Evolutionary conservation across 2,329 filamentous ascomycete species (phyloP).

Genomic region (Aspergillus uvarum): DNA sequence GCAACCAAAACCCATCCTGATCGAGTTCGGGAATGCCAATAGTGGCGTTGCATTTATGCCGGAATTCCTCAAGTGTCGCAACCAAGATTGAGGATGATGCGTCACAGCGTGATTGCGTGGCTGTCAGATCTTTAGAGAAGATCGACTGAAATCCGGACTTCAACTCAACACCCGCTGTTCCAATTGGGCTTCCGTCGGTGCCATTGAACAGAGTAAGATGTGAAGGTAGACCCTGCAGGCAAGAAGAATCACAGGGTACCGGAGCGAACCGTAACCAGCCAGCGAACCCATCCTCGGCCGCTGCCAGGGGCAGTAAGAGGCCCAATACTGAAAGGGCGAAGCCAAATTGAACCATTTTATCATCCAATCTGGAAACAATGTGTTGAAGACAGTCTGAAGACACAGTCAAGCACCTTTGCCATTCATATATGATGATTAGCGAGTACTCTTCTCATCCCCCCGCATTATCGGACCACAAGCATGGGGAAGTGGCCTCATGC

Average conservation of each 20-base stretch:
- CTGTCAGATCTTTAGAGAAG: constrained; percentile 49
- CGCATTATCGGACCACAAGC: background rate
- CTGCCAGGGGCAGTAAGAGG: constrained; percentile 13
- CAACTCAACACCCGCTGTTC: constrained; percentile 60
- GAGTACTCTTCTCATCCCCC: background rate
- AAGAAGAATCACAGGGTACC: constrained; percentile 42
- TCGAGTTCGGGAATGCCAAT: constrained; percentile 28
- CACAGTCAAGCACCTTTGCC: background rate
- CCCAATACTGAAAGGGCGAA: background rate
- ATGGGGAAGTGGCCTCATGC: constrained; percentile 6
- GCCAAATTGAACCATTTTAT: background rate
- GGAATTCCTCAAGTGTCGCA: constrained; percentile 34
- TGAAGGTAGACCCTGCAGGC: constrained; percentile 47
- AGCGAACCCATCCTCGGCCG: constrained; percentile 60
- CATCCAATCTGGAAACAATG: background rate
- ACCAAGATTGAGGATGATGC: constrained; percentile 27
- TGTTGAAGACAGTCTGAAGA: background rate
- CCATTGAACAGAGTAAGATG: constrained; percentile 56
- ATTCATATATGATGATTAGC: constrained; percentile 1
- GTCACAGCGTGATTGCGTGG: constrained; percentile 29
- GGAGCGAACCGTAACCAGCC: constrained; percentile 67
- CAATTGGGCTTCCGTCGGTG: constrained; percentile 56
- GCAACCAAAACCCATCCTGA: constrained; percentile 60
- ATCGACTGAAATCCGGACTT: constrained; percentile 59
- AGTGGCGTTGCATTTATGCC: constrained; percentile 20